Evolutionary conservation across 2,329 filamentous ascomycete species (phyloP), one percentile per base, ranked within the genome.

Genomic region (Colletotrichum scovillei): DNA sequence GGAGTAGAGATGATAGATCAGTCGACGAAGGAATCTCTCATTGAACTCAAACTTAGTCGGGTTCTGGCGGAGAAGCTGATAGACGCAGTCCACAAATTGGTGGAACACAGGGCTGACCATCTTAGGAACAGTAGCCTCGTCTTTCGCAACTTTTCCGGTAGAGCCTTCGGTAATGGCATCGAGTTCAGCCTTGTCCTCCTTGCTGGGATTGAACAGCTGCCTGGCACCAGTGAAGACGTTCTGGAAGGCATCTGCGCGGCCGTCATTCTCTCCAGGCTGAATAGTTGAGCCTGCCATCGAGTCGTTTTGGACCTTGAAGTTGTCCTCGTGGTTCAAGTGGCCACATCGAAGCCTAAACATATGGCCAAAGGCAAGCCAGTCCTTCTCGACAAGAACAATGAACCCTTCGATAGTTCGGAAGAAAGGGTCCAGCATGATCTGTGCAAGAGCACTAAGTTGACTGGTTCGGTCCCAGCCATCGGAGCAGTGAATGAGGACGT

Each of bases 401-500:
- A 98, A 99, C 0, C 97, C 97, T 77, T 98, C 93, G 63, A 99
- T 86, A 0, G 97, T 98, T 64, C 97, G 91, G 81, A 95, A 99
- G 82, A 97, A 98, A 0, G 97, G 97, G 79, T 99, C 97, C 9
- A 99, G 89, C 86, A 98, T 96, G 52, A 99, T 88, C 83, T 99
- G 95, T 69, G 95, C 93, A 69, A 99, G 85, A 5, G 95, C 95
- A 78, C 95, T 97, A 64, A 99, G 88, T 84, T 99, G 97, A 78
- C 95, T 96, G 8, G 97, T 99, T 63, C 97, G 93, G 83, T 99
- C 97, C 97, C 97, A 99, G 4, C 97, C 97, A 82, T 99, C 97
- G 2, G 97, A 98, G 83, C 97, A 99, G 83, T 99, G 97, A 62
- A 99, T 98, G 58, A 99, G 86, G 12, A 97, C 96, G 81, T 99